Base-by-base conservation (phyloP, 495 filamentous ascomycete genomes). In the Talaromyces ruber region DNA sequence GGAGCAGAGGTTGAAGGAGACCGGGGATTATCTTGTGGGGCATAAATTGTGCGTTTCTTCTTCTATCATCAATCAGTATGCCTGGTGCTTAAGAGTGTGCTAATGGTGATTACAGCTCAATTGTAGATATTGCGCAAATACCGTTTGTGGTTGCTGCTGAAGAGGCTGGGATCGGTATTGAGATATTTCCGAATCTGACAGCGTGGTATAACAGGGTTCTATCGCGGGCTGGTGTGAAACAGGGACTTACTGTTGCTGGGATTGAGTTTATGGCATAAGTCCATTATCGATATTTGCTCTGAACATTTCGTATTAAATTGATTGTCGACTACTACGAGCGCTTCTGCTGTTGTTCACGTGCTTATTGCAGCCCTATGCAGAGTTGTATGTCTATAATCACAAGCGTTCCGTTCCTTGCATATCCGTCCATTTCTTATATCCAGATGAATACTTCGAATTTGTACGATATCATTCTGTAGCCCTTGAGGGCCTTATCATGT, bases 101-200 rank as follows among this genome's bases (percentile, higher is more conserved):
- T 54, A 26, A 54, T 7, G 22, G 16, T 54, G n/a, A 8, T 6
- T 2, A 22, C 28, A 54, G 52, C 16, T 54, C 52, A 6, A 18
- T 54, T 26, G 52, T 24, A 29, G 52, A 54, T 22, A 54, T 54
- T 54, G 52, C 52, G 5, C 52, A 54, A 12, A 54, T 54, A 4
- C 52, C 52, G 28, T 43, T 63, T 61, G 54, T 82, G 76, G 79
- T 76, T 79, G 64, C 60, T 54, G 34, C 61, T 32, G 21, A 62
- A 30, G 29, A 59, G 30, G 25, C 63, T 26, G 51, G 63, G 21
- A 32, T 64, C 32, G 29, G 39, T 45, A 47, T 63, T 47, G 57
- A 64, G 28, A 28, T 63, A 58, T 34, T 64, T 25, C 45, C 50
- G 25, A 6, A n/a, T 26, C 14, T 54, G 8, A 29, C 28, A 12